Evolutionary conservation across 2,329 filamentous ascomycete genomes (phyloP).

Genomic region (Pseudogymnoascus sp.): DNA sequence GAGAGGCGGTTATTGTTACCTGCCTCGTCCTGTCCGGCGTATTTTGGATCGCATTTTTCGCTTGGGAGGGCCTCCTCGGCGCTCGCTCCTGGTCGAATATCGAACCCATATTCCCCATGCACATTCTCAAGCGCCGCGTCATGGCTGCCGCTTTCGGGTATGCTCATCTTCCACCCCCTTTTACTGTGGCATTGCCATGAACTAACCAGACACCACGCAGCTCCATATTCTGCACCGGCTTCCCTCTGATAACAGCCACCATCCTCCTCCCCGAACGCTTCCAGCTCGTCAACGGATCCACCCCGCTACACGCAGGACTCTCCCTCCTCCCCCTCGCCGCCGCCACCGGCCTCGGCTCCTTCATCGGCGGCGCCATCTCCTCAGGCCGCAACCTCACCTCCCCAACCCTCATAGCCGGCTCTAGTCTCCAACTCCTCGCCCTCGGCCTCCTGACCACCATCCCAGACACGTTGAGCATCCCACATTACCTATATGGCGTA

Average conservation of each 20-base stretch:
- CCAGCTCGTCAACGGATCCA: constrained; percentile 10
- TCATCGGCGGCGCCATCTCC: constrained; percentile 9
- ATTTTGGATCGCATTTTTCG: constrained; percentile 3
- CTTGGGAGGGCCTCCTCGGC: neutral
- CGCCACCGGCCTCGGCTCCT: constrained; percentile 6
- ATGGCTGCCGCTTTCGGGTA: constrained; percentile 9
- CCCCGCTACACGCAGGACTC: constrained; percentile 5
- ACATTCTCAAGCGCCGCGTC: constrained; percentile 4
- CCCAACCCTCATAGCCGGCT: constrained; percentile 6
- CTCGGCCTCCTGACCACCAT: constrained; percentile 9
- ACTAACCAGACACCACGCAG: neutral
- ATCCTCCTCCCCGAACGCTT: constrained; percentile 10
- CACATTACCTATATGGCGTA: constrained; percentile 7
- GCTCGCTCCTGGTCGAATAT: neutral
- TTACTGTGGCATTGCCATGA: neutral
- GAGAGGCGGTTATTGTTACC: neutral
- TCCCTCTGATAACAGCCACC: neutral
- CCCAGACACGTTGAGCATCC: neutral
- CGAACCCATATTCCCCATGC: constrained; percentile 1
- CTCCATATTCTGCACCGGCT: constrained; percentile 9
- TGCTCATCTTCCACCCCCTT: neutral
- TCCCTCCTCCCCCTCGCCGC: constrained; percentile 10
- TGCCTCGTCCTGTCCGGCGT: constrained; percentile 3
- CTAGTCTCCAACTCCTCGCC: constrained; percentile 8
- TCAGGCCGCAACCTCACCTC: constrained; percentile 8